Conservation (phyloP, 768 basidiomycete genomes). For the Tulasnella sp. region DNA sequence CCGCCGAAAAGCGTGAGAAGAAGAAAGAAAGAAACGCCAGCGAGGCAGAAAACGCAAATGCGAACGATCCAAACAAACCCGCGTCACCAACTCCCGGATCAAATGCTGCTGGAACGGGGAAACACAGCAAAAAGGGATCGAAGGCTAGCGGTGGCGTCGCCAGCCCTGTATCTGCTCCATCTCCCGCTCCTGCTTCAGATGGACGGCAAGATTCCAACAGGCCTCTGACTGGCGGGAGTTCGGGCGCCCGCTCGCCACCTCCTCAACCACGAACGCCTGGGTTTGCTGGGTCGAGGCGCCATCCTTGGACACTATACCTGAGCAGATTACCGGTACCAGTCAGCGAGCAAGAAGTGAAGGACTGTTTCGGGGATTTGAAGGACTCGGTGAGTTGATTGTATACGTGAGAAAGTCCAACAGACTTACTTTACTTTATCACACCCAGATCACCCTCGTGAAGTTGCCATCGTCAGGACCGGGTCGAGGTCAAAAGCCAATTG, state of each 20-base stretch:
- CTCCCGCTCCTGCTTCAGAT: neutral
- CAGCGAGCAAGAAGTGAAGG: slow-evolving; percentile 55
- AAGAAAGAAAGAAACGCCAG: slow-evolving; percentile 55
- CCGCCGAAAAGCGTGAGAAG: slow-evolving; percentile 33
- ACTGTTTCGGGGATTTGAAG: slow-evolving; percentile 66
- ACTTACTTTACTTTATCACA: neutral
- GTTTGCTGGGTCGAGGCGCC: slow-evolving; percentile 43
- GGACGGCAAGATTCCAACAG: neutral
- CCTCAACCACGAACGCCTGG: slow-evolving; percentile 61
- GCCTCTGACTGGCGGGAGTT: neutral
- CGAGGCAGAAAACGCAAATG: slow-evolving; percentile 26
- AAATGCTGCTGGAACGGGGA: neutral
- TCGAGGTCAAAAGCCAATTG: slow-evolving; percentile 39
- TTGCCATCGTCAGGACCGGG: slow-evolving; percentile 35
- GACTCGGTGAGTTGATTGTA: slow-evolving; percentile 43
- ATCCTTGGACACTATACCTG: slow-evolving; percentile 83
- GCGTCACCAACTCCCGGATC: slow-evolving; percentile 15
- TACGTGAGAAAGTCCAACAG: neutral
- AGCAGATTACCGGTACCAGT: slow-evolving; percentile 42
- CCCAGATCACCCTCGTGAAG: slow-evolving; percentile 57
- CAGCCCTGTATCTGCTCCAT: neutral
- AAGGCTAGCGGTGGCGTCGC: neutral
- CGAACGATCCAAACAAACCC: slow-evolving; percentile 26
- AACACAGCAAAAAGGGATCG: neutral
- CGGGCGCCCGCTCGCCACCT: neutral